Evolutionary conservation across 768 basidiomycete genomes (phyloP).

Genomic region (Fistulinella prunicolor): DNA sequence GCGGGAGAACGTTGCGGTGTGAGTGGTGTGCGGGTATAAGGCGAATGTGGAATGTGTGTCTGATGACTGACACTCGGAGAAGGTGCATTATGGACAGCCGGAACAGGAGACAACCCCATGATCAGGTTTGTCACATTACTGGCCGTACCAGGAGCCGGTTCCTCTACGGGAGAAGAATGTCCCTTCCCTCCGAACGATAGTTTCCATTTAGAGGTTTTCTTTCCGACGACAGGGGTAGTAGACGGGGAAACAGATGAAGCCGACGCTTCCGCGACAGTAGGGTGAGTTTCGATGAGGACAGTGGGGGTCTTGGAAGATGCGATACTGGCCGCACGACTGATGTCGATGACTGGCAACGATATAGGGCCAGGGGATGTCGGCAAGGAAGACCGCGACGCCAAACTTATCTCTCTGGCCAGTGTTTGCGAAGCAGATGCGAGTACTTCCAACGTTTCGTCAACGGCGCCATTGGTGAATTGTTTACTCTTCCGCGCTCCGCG

Average conservation of each 20-base stretch:
- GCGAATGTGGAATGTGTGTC: slow-evolving; percentile 13
- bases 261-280: slow-evolving; percentile 14
- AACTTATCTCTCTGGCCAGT: slow-evolving; percentile 81
- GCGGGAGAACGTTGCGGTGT: slow-evolving; percentile 35
- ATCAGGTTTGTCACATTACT: slow-evolving; percentile 75
- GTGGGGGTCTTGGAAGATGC: slow-evolving; percentile 38
- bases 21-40: slow-evolving; percentile 29
- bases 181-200: slow-evolving; percentile 57
- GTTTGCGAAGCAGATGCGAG: slow-evolving; percentile 80
- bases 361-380: slow-evolving; percentile 19
- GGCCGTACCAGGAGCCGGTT: slow-evolving; percentile 55
- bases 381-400: slow-evolving; percentile 52
- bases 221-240: slow-evolving; percentile 42
- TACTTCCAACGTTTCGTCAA: slow-evolving; percentile 60
- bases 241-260: slow-evolving; percentile 22
- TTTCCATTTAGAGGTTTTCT: slow-evolving; percentile 73
- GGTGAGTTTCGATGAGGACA: slow-evolving; percentile 31
- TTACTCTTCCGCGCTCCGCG: slow-evolving; percentile 83
- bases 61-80: slow-evolving; percentile 9
- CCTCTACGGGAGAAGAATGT: slow-evolving; percentile 42
- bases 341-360: slow-evolving; percentile 19
- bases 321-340: slow-evolving; percentile 23
- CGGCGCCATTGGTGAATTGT: slow-evolving; percentile 20
- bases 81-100: slow-evolving; percentile 5
- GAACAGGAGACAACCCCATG: slow-evolving; percentile 46